Conservation (phyloP, 202 grass and related monocot genomes). For the Hordeum pubiflorum region DNA sequence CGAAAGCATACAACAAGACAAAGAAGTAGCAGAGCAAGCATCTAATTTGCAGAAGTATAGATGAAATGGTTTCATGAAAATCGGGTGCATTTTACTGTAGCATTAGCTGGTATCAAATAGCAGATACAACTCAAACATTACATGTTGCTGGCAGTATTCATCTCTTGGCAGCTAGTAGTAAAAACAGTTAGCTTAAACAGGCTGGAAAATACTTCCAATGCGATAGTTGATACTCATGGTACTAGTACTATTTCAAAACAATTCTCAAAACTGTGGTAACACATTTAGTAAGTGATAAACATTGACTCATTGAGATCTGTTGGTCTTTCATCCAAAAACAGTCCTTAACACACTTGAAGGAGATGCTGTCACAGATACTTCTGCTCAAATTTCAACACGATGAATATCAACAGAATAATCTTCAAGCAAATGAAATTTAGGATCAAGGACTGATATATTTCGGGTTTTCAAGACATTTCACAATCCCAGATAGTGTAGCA, state of each 20-base stretch:
- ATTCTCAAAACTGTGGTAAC: not conserved
- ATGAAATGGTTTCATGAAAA: slow-evolving; percentile 3
- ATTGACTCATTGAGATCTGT: not conserved
- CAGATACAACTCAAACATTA: not conserved
- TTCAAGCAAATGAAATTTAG: not conserved
- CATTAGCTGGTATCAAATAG: not conserved
- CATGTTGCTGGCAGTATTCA: not conserved
- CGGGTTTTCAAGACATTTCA: not conserved
- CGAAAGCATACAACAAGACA: not conserved
- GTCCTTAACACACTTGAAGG: not conserved
- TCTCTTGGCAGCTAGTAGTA: not conserved
- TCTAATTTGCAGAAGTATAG: slow-evolving; percentile 10
- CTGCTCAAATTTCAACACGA: slow-evolving; percentile 9
- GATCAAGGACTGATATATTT: not conserved
- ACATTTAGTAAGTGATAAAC: not conserved
- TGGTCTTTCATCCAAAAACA: not conserved
- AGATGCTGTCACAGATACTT: not conserved
- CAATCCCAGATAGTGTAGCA: not conserved
- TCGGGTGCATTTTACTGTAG: not conserved
- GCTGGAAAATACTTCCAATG: not conserved
- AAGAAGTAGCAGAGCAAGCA: not conserved
- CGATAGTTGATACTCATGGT: not conserved
- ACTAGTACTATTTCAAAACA: not conserved
- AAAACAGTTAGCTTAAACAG: not conserved
- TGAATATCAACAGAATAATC: not conserved